These are phyloP conservation scores for Ceratocystis colombiana DNA, from an alignment of 2,329 filamentous ascomycete species.

Conservation along the genomic window DNA sequence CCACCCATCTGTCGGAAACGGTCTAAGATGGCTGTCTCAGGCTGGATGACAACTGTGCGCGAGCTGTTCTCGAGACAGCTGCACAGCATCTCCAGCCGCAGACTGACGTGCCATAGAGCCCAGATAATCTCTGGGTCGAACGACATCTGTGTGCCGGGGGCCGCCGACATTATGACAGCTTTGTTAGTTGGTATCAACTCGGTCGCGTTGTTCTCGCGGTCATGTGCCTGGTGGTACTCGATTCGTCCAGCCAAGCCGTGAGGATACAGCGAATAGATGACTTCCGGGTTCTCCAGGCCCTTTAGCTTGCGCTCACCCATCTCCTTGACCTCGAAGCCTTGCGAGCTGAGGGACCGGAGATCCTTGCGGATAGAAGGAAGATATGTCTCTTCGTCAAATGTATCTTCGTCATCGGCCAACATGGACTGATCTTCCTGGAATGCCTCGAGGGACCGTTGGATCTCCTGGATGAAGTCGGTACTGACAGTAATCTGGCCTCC, in stretches of 20 bases:
- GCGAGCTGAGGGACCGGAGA: constrained; percentile 71
- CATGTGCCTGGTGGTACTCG: constrained; percentile 47
- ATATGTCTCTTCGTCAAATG: constrained; percentile 58
- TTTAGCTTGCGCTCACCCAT: constrained; percentile 92
- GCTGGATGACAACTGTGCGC: constrained; percentile 46
- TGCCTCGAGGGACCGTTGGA: constrained; percentile 78
- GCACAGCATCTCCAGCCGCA: constrained; percentile 88
- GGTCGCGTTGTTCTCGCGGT: neutral
- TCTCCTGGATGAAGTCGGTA: constrained; percentile 92
- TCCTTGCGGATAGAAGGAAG: constrained; percentile 76
- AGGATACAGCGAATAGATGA: constrained; percentile 90
- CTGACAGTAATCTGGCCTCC: constrained; percentile 96
- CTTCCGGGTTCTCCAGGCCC: constrained; percentile 92
- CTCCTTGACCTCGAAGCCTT: constrained; percentile 95
- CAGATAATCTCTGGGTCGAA: constrained; percentile 81
- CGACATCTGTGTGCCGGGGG: constrained; percentile 53
- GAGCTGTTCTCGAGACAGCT: constrained; percentile 61
- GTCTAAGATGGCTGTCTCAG: constrained; percentile 74
- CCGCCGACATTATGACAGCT: constrained; percentile 28
- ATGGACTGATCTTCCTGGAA: constrained; percentile 45
- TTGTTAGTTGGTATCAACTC: constrained; percentile 48
- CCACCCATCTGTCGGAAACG: constrained; percentile 56
- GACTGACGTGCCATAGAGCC: constrained; percentile 78
- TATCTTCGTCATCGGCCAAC: constrained; percentile 51
- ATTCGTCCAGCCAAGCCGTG: constrained; percentile 75